These are phyloP conservation scores for Ceratocystis harringtonii DNA, from an alignment of 2,329 filamentous ascomycete genomes.

Conservation along the genomic window DNA sequence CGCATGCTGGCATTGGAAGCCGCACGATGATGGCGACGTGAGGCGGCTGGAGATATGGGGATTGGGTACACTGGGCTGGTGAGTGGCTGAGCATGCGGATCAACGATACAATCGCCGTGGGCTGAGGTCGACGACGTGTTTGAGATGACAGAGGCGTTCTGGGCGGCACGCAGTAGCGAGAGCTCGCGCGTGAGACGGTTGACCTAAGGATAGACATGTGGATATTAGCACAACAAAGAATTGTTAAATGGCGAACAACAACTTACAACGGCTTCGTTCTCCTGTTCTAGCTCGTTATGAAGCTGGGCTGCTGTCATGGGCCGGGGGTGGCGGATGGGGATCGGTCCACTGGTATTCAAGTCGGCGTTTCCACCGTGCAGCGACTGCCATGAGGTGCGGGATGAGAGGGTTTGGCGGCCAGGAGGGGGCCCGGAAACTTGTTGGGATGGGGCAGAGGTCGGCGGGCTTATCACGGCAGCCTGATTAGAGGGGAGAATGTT, in stretches of 20 bases:
- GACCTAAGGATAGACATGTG: conserved; percentile 38
- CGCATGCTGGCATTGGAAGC: conserved; percentile 40
- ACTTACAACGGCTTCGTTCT: conserved; percentile 81
- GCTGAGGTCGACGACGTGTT: conserved; percentile 49
- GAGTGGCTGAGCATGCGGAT: conserved; percentile 37
- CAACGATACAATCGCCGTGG: conserved; percentile 36
- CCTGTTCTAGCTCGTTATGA: conserved; percentile 79
- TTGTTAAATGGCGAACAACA: not conserved
- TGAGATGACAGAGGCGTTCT: conserved; percentile 51
- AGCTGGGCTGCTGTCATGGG: conserved; percentile 80
- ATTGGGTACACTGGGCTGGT: conserved; percentile 44
- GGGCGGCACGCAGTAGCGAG: conserved; percentile 57
- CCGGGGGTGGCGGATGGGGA: conserved; percentile 70
- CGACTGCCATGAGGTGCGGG: conserved; percentile 14
- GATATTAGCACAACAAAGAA: not conserved
- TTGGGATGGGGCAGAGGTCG: conserved; percentile 24
- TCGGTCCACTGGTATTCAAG: conserved; percentile 34
- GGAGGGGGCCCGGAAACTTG: conserved; percentile 21
- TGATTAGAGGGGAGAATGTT: conserved; percentile 46
- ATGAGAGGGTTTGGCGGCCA: conserved; percentile 7
- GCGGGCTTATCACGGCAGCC: conserved; percentile 28
- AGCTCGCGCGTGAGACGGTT: conserved; percentile 88
- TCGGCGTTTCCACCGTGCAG: conserved; percentile 18
- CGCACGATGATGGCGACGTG: conserved; percentile 41
- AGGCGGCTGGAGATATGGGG: conserved; percentile 28